These are phyloP conservation scores for Calonectria ilicicola DNA, from an alignment of 2,329 filamentous ascomycete species.

Conservation along the genomic window DNA sequence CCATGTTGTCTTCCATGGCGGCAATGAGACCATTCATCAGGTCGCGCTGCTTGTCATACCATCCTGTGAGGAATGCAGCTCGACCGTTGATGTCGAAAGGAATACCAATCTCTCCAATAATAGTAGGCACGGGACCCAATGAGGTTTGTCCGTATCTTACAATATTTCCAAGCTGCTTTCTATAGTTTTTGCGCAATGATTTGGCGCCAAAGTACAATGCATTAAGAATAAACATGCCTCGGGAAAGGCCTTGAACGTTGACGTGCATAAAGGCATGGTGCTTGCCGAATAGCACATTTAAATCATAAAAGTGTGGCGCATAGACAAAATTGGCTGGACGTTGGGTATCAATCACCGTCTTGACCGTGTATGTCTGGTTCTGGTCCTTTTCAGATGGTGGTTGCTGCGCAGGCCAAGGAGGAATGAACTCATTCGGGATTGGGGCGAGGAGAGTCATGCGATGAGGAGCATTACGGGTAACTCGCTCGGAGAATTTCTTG, in stretches of 20 bases:
- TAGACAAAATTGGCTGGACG: conserved; percentile 52
- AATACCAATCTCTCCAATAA: conserved; percentile 56
- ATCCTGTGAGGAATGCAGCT: conserved; percentile 50
- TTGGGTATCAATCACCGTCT: conserved; percentile 41
- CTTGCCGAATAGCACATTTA: conserved; percentile 55
- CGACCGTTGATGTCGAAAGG: conserved; percentile 55
- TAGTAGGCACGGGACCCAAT: conserved; percentile 47
- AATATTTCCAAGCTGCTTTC: conserved; percentile 51
- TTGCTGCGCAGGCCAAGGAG: conserved; percentile 47
- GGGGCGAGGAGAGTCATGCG: conserved; percentile 55
- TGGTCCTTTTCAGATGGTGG: conserved; percentile 13
- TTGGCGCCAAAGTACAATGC: conserved; percentile 54
- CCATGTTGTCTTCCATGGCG: conserved; percentile 54
- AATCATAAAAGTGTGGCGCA: conserved; percentile 57
- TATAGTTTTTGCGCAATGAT: conserved; percentile 54
- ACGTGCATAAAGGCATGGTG: conserved; percentile 51
- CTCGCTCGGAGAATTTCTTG: conserved; percentile 49
- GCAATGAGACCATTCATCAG: conserved; percentile 54
- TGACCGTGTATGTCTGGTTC: conserved; percentile 42
- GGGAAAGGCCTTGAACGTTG: conserved; percentile 54
- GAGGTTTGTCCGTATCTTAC: conserved; percentile 48
- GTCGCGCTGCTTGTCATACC: conserved; percentile 53
- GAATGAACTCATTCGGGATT: conserved; percentile 56
- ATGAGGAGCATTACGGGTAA: conserved; percentile 43
- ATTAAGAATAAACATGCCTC: conserved; percentile 54